Conservation (phyloP, 176 grass and related monocot genomes). For the Oryza meyeriana region DNA sequence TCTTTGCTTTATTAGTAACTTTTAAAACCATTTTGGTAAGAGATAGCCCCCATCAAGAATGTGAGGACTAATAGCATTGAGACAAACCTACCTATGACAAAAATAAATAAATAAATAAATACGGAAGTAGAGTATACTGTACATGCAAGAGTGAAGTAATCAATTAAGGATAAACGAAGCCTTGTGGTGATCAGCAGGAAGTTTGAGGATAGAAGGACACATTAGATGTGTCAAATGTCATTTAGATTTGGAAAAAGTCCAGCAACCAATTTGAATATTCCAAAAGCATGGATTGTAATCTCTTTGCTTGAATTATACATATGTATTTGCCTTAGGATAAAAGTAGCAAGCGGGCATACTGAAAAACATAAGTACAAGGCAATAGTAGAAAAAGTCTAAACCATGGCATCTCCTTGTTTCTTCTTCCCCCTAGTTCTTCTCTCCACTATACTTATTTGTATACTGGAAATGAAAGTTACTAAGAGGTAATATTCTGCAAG, state of each 20-base stretch:
- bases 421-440: neutral
- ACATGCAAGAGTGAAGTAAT: neutral
- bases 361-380: neutral
- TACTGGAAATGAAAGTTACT: neutral
- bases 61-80: neutral
- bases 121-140: neutral
- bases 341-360: neutral
- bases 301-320: neutral
- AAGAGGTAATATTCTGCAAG: neutral
- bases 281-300: neutral
- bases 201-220: neutral
- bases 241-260: neutral
- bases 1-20: neutral
- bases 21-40: neutral
- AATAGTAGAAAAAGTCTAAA: neutral
- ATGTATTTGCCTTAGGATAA: neutral
- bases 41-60: neutral
- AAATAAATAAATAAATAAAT: neutral
- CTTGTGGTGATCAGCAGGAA: neutral
- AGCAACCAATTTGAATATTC: neutral
- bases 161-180: neutral
- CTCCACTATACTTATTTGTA: neutral
- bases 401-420: neutral
- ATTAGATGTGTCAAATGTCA: neutral
- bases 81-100: neutral